phyloP scores from a whole-genome alignment of 345 rosid species.

The Gossypium bickii region DNA sequence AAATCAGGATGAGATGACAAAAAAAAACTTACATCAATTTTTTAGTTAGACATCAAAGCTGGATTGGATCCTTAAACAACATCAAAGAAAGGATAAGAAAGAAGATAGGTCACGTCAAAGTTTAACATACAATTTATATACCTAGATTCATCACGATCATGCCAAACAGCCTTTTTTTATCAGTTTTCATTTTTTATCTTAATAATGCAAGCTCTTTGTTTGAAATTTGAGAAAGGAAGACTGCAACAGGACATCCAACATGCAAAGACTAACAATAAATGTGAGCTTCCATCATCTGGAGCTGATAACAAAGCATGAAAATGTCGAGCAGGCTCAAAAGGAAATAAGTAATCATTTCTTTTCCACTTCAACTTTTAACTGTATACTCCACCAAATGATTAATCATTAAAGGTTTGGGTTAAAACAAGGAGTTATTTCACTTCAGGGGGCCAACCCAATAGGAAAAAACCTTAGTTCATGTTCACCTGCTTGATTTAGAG shows the following conservation, averaged over 20 bases:
- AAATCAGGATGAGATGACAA: too few species aligned
- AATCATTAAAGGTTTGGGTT: neutral
- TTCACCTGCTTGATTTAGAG: neutral
- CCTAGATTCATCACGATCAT: neutral
- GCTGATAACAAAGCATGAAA: neutral
- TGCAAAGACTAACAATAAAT: neutral
- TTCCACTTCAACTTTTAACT: neutral
- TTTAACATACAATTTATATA: too few species aligned
- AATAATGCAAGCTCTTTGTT: neutral
- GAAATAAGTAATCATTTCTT: neutral
- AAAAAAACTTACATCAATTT: too few species aligned
- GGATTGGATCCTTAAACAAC: too few species aligned
- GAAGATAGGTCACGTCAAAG: too few species aligned
- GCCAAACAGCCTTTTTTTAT: neutral
- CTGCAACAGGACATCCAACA: neutral
- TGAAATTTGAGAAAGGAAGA: neutral
- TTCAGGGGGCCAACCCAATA: neutral
- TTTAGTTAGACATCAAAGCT: too few species aligned
- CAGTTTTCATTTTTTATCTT: neutral
- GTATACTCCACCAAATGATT: neutral
- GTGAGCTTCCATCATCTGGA: conserved; percentile 1
- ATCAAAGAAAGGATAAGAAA: too few species aligned
- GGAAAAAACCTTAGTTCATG: neutral
- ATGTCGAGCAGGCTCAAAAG: too few species aligned
- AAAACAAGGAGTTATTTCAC: neutral